Conservation (phyloP, 1,284 basidiomycete species). For the Ganoderma leucocontextum region DNA sequence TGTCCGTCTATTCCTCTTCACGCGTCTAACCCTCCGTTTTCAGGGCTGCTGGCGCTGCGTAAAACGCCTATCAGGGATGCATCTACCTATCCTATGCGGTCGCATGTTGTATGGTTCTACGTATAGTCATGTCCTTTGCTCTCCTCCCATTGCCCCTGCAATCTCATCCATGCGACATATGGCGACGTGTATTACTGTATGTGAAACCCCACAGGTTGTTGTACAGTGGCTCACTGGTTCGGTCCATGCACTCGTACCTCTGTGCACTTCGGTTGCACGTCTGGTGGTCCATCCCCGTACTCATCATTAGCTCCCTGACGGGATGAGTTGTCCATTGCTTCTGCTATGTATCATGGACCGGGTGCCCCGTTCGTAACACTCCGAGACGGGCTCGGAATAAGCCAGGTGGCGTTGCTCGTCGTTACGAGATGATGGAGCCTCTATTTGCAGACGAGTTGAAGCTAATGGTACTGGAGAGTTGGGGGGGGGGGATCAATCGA, state of each 20-base stretch:
- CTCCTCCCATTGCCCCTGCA: slow-evolving; percentile 29
- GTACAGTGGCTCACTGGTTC: slow-evolving; percentile 23
- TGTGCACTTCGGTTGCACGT: neutral
- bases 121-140: slow-evolving; percentile 35
- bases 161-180: slow-evolving; percentile 35
- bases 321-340: neutral
- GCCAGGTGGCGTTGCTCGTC: no score
- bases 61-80: slow-evolving; percentile 26
- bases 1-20: no score
- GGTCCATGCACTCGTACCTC: neutral
- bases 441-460: no score
- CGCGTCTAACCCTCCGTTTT: neutral
- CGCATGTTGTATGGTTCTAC: slow-evolving; percentile 35
- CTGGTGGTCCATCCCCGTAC: neutral
- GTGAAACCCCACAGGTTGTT: slow-evolving; percentile 19
- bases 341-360: neutral
- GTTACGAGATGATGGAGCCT: no score
- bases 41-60: slow-evolving; percentile 26
- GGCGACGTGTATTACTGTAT: slow-evolving; percentile 27
- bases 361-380: no score
- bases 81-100: slow-evolving; percentile 31
- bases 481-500: no score
- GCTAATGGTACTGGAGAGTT: no score
- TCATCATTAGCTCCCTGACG: neutral
- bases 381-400: no score